Conservation (phyloP, 2,329 filamentous ascomycete species). For the Paecilomyces dactylethromorphus region DNA sequence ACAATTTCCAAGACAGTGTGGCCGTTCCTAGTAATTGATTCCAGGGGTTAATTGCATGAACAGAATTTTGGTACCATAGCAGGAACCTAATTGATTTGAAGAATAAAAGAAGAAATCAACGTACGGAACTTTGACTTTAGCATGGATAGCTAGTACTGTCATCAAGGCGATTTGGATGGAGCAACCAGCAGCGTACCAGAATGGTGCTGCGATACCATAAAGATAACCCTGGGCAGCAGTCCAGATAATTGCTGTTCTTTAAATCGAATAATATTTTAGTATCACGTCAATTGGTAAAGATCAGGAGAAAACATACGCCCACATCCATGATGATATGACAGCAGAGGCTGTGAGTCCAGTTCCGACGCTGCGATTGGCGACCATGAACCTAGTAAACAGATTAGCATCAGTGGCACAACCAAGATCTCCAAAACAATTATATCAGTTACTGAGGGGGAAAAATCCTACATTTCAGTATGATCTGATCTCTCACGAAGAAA, state of each 20-base stretch:
- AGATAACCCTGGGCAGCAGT: conserved; percentile 4
- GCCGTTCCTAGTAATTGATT: conserved; percentile 1
- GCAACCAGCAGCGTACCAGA: conserved; percentile 5
- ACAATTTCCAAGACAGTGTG: conserved; percentile 6
- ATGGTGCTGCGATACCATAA: conserved; percentile 3
- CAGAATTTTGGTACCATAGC: not conserved
- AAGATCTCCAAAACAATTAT: not conserved
- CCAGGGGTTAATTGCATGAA: not conserved
- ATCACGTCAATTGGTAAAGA: not conserved
- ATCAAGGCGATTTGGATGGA: conserved; percentile 6
- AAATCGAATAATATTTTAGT: not conserved
- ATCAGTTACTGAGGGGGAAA: not conserved
- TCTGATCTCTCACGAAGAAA: conserved; percentile 3
- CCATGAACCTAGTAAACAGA: conserved; percentile 12
- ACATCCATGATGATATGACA: conserved; percentile 19
- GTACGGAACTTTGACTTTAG: conserved; percentile 6
- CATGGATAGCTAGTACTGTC: conserved; percentile 6
- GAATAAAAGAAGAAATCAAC: not conserved
- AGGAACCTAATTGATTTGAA: not conserved
- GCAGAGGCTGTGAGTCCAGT: conserved; percentile 17
- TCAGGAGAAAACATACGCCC: conserved; percentile 5
- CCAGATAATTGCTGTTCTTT: conserved; percentile 6
- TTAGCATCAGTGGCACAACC: not conserved
- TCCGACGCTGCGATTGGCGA: conserved; percentile 15
- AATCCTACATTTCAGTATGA: conserved; percentile 4